phyloP scores from a whole-genome alignment of 768 basidiomycete species.

The Plicaturopsis crispa region DNA sequence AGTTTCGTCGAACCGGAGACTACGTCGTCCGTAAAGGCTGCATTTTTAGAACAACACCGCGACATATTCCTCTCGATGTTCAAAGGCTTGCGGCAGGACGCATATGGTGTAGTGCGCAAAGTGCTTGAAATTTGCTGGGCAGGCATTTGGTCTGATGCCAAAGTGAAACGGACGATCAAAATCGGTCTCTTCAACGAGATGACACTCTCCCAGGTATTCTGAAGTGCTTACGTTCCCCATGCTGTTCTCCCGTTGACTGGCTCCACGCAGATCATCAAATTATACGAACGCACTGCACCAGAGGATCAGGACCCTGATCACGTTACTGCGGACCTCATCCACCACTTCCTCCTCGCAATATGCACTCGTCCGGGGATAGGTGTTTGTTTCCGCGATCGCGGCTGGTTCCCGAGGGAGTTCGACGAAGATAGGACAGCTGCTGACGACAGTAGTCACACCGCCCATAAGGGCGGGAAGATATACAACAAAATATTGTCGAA shows the following conservation, averaged over 20 bases:
- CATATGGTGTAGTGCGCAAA: conserved; percentile 49
- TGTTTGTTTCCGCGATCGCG: conserved; percentile 81
- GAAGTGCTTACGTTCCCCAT: background rate
- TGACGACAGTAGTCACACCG: conserved; percentile 23
- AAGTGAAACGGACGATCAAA: conserved; percentile 65
- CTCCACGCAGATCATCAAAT: conserved; percentile 49
- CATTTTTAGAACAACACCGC: conserved; percentile 65
- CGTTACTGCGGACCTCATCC: conserved; percentile 69
- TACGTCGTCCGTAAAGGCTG: conserved; percentile 44
- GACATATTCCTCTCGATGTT: conserved; percentile 63
- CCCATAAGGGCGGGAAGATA: conserved; percentile 38
- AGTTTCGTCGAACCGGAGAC: conserved; percentile 55
- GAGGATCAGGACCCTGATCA: conserved; percentile 44
- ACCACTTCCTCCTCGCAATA: conserved; percentile 82
- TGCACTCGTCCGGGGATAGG: conserved; percentile 78
- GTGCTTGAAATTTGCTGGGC: conserved; percentile 73
- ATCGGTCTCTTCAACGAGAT: conserved; percentile 64
- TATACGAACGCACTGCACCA: conserved; percentile 56
- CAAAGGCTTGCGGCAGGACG: conserved; percentile 63
- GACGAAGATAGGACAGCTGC: conserved; percentile 25
- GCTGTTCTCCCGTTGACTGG: background rate
- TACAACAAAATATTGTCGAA: conserved; percentile 82
- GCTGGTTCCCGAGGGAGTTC: conserved; percentile 81
- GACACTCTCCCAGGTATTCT: conserved; percentile 53
- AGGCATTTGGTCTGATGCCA: conserved; percentile 68